Base-by-base conservation (phyloP, 2,329 filamentous ascomycete genomes). In the Cladophialophora chaetospira region DNA sequence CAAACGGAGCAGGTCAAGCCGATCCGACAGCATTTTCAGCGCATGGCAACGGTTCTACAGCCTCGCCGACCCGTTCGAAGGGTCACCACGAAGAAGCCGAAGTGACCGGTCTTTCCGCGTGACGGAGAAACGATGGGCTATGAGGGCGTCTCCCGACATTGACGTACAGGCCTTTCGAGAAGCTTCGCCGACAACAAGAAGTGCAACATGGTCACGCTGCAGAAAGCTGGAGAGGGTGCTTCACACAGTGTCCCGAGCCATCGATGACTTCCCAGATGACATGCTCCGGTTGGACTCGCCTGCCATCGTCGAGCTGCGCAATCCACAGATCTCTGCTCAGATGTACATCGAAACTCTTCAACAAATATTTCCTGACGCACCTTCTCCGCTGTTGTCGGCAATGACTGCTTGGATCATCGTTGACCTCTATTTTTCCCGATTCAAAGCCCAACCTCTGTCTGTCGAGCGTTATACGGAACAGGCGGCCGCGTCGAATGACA, bases 401-500 rank as follows among this genome's bases (percentile, higher is more conserved):
- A 53, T 65, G 8, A 54, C 56, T 11, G 63, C 62, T 15, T 65
- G 62, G 60, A 51, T 65, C 8, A 38, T 64, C 4, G 29, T 65
- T 11, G 63, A 65, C 38, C 15, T 60, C n/a, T 61, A 62, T 29
- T 58, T 63, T 26, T 45, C 45, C 25, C 36, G 45, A 11, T 17
- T 57, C 15, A 49, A 51, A 13, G 51, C 35, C 6, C 50, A 53
- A 19, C 40, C 23, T 25, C 19, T 26, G 11, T 25, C 55, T 4
- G 48, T 43, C 26, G 48, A 57, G 33, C 48, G 42, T 23, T 48
- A 44, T 29, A 38, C 9, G 23, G 53, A 25, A 15, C 56, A 33
- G 1, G 40, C 40, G 9, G 52, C 33, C 19, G 53, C 48, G 13
- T 53, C 26, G 11, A 35, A 55, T 25, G 55, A 47, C 25, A 55